Evolutionary conservation across 768 basidiomycete genomes (phyloP), one percentile per base, ranked within the genome.

Genomic region (Naganishia onofrii): DNA sequence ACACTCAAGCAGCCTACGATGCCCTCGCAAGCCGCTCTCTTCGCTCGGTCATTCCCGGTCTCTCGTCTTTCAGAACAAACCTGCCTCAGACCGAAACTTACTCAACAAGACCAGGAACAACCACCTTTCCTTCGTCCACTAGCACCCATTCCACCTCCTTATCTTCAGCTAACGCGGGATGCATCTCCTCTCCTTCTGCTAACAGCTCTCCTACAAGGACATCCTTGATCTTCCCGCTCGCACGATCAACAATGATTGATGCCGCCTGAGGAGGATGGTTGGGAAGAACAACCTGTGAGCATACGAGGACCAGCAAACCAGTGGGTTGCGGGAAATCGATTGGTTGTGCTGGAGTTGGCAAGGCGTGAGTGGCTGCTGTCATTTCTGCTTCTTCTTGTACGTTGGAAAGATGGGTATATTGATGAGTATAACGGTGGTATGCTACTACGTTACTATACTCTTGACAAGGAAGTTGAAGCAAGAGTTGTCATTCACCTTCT

Each of bases 101-200:
- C 91, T 93, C 91, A 52, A 93, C 87, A 38, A 92, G 84, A 28
- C 91, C 91, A 8, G 91, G 91, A 19, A 93, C 83, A 36, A 93
- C 76, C 69, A 85, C 84, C 52, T 87, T 81, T 23, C 85, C 87
- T 21, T 84, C 86, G 74, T 89, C 86, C 60, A 90, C 79, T 78
- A 83, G 84, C 28, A 75, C 63, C 17, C 75, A 70, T 69, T 84
- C 78, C 23, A 79, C 69, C 38, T 80, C 77, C 70, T 80, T 71
- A 42, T 77, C 73, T 23, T 81, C 78, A 17, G 81, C 77, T 23
- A 82, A 71, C 23, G 70, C 76, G 53, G 80, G 67, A 32, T 71
- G 42, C 28, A 3, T 19, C 10, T 17, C 10, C 8, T 9, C 46
- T 31, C 46, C 32, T 17, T 38, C 58, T 17, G 34, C n/a, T 23